These are phyloP conservation scores for Glycine tomentella DNA, from an alignment of 306 rosid genomes.

Conservation along the genomic window DNA sequence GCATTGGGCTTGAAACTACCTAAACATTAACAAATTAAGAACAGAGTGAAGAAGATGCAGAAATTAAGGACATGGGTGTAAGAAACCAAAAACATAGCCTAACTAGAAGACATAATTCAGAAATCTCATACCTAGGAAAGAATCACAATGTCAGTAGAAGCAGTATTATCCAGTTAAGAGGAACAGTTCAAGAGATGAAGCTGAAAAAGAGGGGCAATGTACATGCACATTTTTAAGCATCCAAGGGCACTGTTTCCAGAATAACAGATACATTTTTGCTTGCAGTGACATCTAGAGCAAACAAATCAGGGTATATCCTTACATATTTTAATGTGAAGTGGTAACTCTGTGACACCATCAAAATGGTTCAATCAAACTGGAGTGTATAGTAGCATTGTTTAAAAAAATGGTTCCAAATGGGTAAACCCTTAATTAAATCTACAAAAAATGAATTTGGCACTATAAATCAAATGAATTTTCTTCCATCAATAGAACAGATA, in stretches of 20 bases:
- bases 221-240: slow-evolving; percentile 18
- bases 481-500: slow-evolving; percentile 3
- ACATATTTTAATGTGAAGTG: not conserved
- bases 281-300: slow-evolving; percentile 4
- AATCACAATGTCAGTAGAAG: slow-evolving; percentile 7
- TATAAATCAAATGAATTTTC: slow-evolving; percentile 11
- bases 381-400: not conserved
- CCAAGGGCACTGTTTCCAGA: not conserved
- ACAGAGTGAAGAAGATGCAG: slow-evolving; percentile 18
- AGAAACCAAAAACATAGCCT: slow-evolving; percentile 15
- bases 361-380: slow-evolving; percentile 23
- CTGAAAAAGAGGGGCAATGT: slow-evolving; percentile 19
- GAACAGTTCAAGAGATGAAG: slow-evolving; percentile 20
- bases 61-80: slow-evolving; percentile 18
- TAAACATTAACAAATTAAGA: slow-evolving; percentile 16
- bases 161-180: slow-evolving; percentile 23
- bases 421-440: slow-evolving; percentile 27
- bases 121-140: slow-evolving; percentile 15
- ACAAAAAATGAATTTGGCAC: slow-evolving; percentile 2
- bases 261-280: slow-evolving; percentile 7
- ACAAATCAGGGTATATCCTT: not conserved
- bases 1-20: slow-evolving; percentile 18
- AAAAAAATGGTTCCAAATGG: slow-evolving; percentile 17
- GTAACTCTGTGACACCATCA: not conserved
- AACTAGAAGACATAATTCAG: slow-evolving; percentile 1